These are phyloP conservation scores for Acacia pycnantha DNA, from an alignment of 331 rosid species.

Conservation along the genomic window DNA sequence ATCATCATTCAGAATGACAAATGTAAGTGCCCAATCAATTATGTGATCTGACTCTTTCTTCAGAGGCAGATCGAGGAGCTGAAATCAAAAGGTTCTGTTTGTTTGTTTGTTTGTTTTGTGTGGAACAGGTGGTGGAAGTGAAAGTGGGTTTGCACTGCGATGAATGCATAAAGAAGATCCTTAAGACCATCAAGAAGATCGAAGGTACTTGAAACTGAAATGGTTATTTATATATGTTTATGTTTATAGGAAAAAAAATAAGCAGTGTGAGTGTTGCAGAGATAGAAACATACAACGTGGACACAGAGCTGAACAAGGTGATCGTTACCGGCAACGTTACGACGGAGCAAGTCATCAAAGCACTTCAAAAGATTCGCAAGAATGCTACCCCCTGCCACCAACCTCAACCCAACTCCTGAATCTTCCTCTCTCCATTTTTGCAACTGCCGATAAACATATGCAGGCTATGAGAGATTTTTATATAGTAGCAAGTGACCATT, in stretches of 20 bases:
- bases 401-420: slow-evolving; percentile 30
- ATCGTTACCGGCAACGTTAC: slow-evolving; percentile 77
- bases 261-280: slow-evolving; percentile 37
- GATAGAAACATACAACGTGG: slow-evolving; percentile 74
- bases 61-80: background rate
- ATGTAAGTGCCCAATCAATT: slow-evolving; percentile 32
- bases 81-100: background rate
- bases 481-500: background rate
- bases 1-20: slow-evolving; percentile 35
- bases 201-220: slow-evolving; percentile 45
- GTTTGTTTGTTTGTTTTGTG: background rate
- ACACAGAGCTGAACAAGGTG: slow-evolving; percentile 65
- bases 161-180: slow-evolving; percentile 85
- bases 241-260: background rate
- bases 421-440: background rate
- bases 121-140: slow-evolving; percentile 75
- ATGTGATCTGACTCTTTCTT: background rate
- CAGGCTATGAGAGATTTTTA: background rate
- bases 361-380: slow-evolving; percentile 66
- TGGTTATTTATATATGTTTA: background rate
- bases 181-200: slow-evolving; percentile 80
- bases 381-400: slow-evolving; percentile 62
- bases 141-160: slow-evolving; percentile 82
- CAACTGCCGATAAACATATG: background rate
- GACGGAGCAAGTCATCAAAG: slow-evolving; percentile 59